Evolutionary conservation across 805 yeast species (phyloP).

Genomic region (Saturnispora hagleri): DNA sequence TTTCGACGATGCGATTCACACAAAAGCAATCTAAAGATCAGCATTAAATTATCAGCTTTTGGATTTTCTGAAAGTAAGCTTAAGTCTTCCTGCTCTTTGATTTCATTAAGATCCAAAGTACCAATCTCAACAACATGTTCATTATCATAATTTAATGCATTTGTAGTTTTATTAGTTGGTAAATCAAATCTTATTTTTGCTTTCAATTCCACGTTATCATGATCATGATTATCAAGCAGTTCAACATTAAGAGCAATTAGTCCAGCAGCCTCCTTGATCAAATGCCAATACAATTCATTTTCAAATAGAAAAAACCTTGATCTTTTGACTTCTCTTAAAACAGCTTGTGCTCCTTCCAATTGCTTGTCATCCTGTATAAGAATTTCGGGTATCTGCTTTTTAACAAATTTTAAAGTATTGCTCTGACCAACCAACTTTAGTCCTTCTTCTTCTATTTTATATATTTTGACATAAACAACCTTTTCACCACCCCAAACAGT

Average conservation of each 20-base stretch:
- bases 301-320: constrained; percentile 78
- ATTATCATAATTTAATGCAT: background rate
- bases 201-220: constrained; percentile 26
- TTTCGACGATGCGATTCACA: constrained; percentile 48
- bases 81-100: constrained; percentile 3
- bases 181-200: constrained; percentile 27
- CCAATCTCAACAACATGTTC: background rate
- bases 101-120: background rate
- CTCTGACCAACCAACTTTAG: constrained; percentile 10
- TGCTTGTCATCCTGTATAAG: background rate
- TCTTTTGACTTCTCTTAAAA: constrained; percentile 48
- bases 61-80: constrained; percentile 22
- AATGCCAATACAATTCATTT: constrained; percentile 74
- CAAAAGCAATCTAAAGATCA: constrained; percentile 49
- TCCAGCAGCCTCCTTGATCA: constrained; percentile 65
- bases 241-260: constrained; percentile 62
- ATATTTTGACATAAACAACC: constrained; percentile 50
- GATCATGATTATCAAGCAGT: constrained; percentile 33
- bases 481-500: constrained; percentile 30
- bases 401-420: constrained; percentile 4
- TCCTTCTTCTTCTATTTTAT: constrained; percentile 5
- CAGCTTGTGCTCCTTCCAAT: constrained; percentile 9
- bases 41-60: constrained; percentile 45
- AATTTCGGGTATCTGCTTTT: background rate
- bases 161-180: background rate